phyloP scores from a whole-genome alignment of 2,329 filamentous ascomycete species.

The Colletotrichum zoysiae region DNA sequence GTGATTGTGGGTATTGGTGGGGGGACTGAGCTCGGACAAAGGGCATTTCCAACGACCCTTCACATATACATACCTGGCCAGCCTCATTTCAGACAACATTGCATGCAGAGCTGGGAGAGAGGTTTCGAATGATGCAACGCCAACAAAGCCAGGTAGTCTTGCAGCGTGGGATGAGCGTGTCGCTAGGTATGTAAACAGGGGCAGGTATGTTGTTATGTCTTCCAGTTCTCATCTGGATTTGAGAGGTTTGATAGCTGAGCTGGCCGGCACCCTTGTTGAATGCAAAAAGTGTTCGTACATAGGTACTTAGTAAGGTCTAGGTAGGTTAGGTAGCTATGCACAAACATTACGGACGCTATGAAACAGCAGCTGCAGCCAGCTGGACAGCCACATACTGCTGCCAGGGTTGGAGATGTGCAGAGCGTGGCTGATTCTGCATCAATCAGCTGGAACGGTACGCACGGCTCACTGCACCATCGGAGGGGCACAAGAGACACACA shows the following conservation, averaged over 20 bases:
- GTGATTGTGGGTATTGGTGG: background rate
- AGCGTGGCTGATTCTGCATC: constrained; percentile 31
- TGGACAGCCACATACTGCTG: background rate
- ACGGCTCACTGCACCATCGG: constrained; percentile 15
- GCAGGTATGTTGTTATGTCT: background rate
- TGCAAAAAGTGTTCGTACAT: background rate
- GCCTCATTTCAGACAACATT: background rate
- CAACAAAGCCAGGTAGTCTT: background rate
- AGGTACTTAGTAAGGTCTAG: too few relatives aligned
- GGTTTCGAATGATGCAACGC: background rate
- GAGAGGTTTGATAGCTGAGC: background rate
- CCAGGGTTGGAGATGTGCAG: background rate
- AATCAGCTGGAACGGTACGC: constrained; percentile 33
- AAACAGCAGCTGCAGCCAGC: background rate
- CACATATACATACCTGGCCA: too few relatives aligned
- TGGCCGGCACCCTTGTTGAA: background rate
- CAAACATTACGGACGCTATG: background rate
- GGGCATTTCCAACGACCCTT: background rate
- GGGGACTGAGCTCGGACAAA: background rate
- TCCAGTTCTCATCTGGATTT: background rate
- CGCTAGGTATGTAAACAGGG: background rate
- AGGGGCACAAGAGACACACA: background rate
- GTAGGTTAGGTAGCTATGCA: background rate
- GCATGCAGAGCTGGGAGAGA: background rate
- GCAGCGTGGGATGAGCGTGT: background rate